Evolutionary conservation across 1,284 basidiomycete species (phyloP), one percentile per base, ranked within the genome.

Genomic region (Entoloma clypeatum): DNA sequence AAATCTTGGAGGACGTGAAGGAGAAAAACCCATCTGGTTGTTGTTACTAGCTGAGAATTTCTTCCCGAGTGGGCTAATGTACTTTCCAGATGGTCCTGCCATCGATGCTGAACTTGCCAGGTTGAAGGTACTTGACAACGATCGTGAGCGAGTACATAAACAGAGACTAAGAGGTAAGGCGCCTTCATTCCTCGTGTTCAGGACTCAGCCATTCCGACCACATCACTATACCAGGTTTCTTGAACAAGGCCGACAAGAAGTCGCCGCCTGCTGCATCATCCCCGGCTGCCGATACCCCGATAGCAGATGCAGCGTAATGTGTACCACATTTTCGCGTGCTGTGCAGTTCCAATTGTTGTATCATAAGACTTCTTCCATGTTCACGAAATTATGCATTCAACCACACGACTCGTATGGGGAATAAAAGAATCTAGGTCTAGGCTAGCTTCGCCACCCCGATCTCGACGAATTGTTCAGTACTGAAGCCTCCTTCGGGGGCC

Each of bases 101-200:
- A 77, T 77, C 27, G 74, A 79, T 23, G 69, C 71, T 7, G 87
- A 90, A 54, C 61, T 88, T 24, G 59, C 66, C 4, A 67, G 79
- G 33, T 67, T 86, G 28, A 72, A 73, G 10, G 70, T 58, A 1
- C 72, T 71, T 28, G 85, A 89, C 42, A 74, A 79, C 50, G 77
- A 79, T 50, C 72, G 77, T 34, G 80, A 86, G 51, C 77, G 68
- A 51, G 72, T 61, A 5, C 71, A 79, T 45, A 81, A 80, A 47
- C 71, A 81, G 60, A 89, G 84, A 58, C 65, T 90, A 57, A 83
- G 81, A 68, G 89, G 86, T 83, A 46, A 19, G 51, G 19, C 5
- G 18, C n/a, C 21, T 8, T 30, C n/a, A 29, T 9, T 39, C 5
- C 10, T 5, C 34, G 5, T 13, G 16, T 17, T 23, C 5, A 18